phyloP scores from a whole-genome alignment of 495 filamentous ascomycete genomes.

The Chaetomium tenue region DNA sequence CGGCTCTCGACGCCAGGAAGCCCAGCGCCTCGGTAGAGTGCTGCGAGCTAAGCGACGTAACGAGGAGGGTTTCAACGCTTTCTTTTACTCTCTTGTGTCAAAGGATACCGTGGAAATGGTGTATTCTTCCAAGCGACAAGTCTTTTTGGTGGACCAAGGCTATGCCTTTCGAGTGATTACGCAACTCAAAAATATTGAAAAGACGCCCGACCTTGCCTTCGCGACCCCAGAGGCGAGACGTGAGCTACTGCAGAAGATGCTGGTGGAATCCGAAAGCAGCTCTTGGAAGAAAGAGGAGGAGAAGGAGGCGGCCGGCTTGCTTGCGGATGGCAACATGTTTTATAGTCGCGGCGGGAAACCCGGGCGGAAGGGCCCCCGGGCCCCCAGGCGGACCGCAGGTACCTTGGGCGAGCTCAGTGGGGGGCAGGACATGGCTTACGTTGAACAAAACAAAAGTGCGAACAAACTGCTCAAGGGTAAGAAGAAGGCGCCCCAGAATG shows the following conservation, averaged over 20 bases:
- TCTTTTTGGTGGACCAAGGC: conserved; percentile 96
- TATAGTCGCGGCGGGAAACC: conserved; percentile 37
- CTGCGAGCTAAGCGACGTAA: conserved; percentile 93
- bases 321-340: conserved; percentile 48
- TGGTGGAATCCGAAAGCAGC: conserved; percentile 80
- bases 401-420: conserved; percentile 81
- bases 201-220: conserved; percentile 77
- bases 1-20: conserved; percentile 94
- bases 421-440: conserved; percentile 94
- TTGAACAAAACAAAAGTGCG: conserved; percentile 82
- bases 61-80: conserved; percentile 98
- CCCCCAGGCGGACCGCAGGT: conserved; percentile 77
- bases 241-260: conserved; percentile 84
- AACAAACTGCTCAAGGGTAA: conserved; percentile 58
- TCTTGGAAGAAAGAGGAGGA: conserved; percentile 59
- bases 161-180: conserved; percentile 99
- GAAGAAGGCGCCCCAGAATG: conserved; percentile 51
- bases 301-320: conserved; percentile 78
- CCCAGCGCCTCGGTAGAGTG: conserved; percentile 90
- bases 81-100: conserved; percentile 96
- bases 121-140: conserved; percentile 95
- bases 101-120: conserved; percentile 99
- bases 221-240: conserved; percentile 75
- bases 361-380: conserved; percentile 35
- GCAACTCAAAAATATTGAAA: conserved; percentile 85